Base-by-base conservation (phyloP, 768 basidiomycete species). In the Xerocomellus dryophilus region DNA sequence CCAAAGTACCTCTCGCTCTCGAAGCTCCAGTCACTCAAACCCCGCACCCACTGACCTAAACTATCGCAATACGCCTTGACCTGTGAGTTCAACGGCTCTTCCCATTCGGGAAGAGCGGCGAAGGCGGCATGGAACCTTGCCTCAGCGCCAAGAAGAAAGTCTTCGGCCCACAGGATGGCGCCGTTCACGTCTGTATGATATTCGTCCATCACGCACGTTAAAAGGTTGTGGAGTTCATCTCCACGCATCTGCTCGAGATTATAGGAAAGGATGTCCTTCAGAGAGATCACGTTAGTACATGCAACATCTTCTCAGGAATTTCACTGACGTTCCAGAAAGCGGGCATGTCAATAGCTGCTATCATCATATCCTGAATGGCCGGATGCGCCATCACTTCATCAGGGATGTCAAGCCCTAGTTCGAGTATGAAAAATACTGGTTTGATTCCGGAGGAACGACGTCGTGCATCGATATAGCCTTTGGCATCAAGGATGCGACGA, bases 121-220 rank as follows among this genome's bases (percentile, higher is more conserved):
- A 66, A 64, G 39, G 57, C 58, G 0, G 34, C 21, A 7, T 27
- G 47, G 39, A 59, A 59, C 27, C 39, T 47, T n/a, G 53, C 51
- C 14, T 23, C 32, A 7, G 10, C 21, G 34, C 18, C 11, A 11
- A 32, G 11, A 46, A 59, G 39, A 27, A 20, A 50, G 23, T 45
- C 17, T 46, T 59, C 50, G 17, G 39, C 43, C 58, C 58, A 59
- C n/a, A 59, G 20, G 40, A 53, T 53, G 1, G 58, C 58, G 6
- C 57, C 58, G 15, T 59, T 59, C 47, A 59, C 57, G 36, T 59
- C 58, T 2, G 58, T 59, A 11, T 42, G 9, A 29, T 59, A 20
- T 34, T 78, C 71, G 34, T 76, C 68, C 79, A 81, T 81, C 45
- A 81, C 75, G 14, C 80, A 72, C 1, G 76, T 77, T 27, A 84